Evolutionary conservation across 2,329 filamentous ascomycete species (phyloP), one percentile per base, ranked within the genome.

Genomic region (Bertia moriformis): DNA sequence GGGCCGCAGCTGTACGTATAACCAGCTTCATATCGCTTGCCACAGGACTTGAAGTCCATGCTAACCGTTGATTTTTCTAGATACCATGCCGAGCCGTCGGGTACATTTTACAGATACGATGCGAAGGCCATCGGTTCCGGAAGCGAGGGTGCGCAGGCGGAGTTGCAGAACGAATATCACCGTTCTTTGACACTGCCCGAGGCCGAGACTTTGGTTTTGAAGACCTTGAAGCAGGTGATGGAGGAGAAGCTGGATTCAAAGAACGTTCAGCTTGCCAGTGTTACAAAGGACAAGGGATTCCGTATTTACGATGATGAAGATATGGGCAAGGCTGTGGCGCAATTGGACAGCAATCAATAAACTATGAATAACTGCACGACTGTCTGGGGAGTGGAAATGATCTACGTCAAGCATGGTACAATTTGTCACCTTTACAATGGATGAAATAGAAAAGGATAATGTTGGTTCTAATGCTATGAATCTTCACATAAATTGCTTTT

Each of bases 171-270:
- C 56, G 89, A 96, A 66, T 98, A 95, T 57, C 91, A 98, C 69
- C 46, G 82, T 74, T 96, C 89, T 42, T 72, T 98, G 46, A 94
- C 88, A 32, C 79, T 98, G 45, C 68, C 73, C 41, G 91, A 98
- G 57, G 91, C 91, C 42, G 91, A 98, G 67, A 91, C 88, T 3
- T 67, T 98, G 48, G 88, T 94, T 39, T 69, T 98, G 54, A 96
- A 96, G 76, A 98, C 91, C 27, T 63, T 98, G 59, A 98, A 96
- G 73, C 91, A 98, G 66, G 91, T 98, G 50, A 98, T 98, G 91
- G 91, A 98, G 66, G 91, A 98, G 77, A 98, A 98, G 69, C 72
- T 98, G 44, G 91, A 98, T 59, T 75, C 87, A 46, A 98, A 98
- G 76, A 98, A 98, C 57, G 91, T 98, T 48, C 91, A 98, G 68